Base-by-base conservation (phyloP, 805 yeast genomes). In the Sugiyamaella boreocaroliniensis region DNA sequence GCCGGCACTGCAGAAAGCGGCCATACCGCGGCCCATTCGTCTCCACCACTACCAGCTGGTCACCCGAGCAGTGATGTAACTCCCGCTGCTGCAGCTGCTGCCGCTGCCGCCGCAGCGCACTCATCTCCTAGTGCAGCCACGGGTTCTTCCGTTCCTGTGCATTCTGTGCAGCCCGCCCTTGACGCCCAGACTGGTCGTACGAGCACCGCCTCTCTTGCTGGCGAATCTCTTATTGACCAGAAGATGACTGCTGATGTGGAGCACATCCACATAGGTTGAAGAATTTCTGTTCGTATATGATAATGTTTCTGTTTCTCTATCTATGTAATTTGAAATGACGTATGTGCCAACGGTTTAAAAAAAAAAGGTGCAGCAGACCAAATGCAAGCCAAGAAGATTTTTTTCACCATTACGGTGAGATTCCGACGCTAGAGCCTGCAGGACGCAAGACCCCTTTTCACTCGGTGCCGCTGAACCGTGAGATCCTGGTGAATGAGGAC, bases 1-100 rank as follows among this genome's bases (percentile, higher is more conserved):
- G 57, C 49, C 29, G 51, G 37, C n/a, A 18, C 48, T 16, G 48
- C 51, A 18, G 54, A 22, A 3, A 22, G 26, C 6, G 26, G 26
- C 26, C 26, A 22, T 22, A 22, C 6, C 46, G 40, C 51, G n/a
- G 50, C 52, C 19, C 50, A 29, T 11, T 12, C 48, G 3, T 9
- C 37, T 11, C n/a, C 37, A 5, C n/a, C 37, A 32, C n/a, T 32
- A 32, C 37, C 37, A 5, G 37, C 37, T 11, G 37, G 26, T 4
- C 37, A 32, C 37, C 37, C n/a, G 12, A 32, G 8, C 8, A 14
- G 37, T 32, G 37, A 10, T 32, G n/a, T n/a, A n/a, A n/a, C n/a
- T n/a, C n/a, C n/a, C n/a, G n/a, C n/a, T n/a, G n/a, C 37, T 32
- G 37, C n/a, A 3, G 37, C 12, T 11, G n/a, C 37, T 32, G 37